Percentiles rank a stretch among this genome's conserved stretches.
These are phyloP conservation scores for Globisporangium takayamanum DNA, from an alignment of 352 stramenopile genomes.

Conservation along the genomic window DNA sequence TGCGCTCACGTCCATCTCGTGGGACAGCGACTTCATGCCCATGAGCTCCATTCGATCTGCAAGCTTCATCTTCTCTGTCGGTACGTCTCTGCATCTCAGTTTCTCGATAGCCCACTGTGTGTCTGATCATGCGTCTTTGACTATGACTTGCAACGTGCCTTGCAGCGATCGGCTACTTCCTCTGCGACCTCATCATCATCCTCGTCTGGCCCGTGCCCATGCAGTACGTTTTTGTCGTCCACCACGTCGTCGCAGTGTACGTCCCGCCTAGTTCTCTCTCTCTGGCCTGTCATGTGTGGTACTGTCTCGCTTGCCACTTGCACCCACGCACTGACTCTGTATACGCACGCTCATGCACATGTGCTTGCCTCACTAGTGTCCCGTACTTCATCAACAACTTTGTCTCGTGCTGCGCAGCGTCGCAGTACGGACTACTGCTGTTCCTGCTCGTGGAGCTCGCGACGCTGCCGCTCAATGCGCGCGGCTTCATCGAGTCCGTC, in stretches of 20 bases:
- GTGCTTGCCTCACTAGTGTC: constrained; percentile 24
- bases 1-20: constrained; percentile 59
- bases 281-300: neutral
- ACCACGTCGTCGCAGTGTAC: constrained; percentile 79
- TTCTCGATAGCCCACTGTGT: no score
- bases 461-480: constrained; percentile 68
- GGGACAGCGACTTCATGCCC: constrained; percentile 56
- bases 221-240: constrained; percentile 71
- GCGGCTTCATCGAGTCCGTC: constrained; percentile 68
- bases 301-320: neutral
- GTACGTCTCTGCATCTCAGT: constrained; percentile 19
- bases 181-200: constrained; percentile 77
- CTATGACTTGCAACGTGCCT: neutral
- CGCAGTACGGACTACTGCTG: constrained; percentile 67
- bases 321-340: neutral
- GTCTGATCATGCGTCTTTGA: neutral
- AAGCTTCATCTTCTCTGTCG: constrained; percentile 81
- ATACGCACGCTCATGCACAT: neutral
- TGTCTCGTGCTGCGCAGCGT: constrained; percentile 66
- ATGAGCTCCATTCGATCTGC: constrained; percentile 66
- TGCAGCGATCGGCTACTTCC: constrained; percentile 73
- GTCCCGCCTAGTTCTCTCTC: constrained; percentile 9
- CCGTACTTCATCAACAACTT: constrained; percentile 88
- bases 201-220: constrained; percentile 70
- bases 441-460: constrained; percentile 79